Percentiles rank a stretch among this genome's conserved stretches.
phyloP scores from a whole-genome alignment of 176 grass and related monocot species.

The Oryza longistaminata region DNA sequence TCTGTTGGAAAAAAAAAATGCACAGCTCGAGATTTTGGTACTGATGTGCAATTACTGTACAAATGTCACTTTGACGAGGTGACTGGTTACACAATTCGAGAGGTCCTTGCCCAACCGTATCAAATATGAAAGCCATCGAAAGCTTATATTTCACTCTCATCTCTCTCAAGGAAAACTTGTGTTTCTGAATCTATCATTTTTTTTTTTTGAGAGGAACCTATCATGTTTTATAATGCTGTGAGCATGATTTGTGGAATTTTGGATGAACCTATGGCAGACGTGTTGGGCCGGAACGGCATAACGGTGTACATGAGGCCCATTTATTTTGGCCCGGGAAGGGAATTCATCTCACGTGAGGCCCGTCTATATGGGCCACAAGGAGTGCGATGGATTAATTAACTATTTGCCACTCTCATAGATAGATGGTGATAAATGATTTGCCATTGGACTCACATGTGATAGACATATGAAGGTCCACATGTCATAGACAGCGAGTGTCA shows the following conservation, averaged over 20 bases:
- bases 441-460: no score
- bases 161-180: neutral
- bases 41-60: constrained; percentile 8
- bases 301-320: no score
- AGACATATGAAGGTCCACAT: no score
- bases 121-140: neutral
- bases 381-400: no score
- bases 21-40: constrained; percentile 9
- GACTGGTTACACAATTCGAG: neutral
- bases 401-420: no score
- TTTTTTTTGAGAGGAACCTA: no score
- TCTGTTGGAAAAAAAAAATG: neutral
- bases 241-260: neutral
- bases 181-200: neutral
- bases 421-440: no score
- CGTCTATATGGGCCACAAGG: neutral
- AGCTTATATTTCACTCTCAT: neutral
- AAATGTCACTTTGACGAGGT: neutral
- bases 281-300: no score
- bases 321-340: no score
- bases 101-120: neutral
- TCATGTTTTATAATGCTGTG: neutral
- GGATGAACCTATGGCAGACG: no score
- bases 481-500: no score
- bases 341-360: no score